These are phyloP conservation scores for Xylariaceae sp. DNA, from an alignment of 2,329 filamentous ascomycete genomes.

Conservation along the genomic window DNA sequence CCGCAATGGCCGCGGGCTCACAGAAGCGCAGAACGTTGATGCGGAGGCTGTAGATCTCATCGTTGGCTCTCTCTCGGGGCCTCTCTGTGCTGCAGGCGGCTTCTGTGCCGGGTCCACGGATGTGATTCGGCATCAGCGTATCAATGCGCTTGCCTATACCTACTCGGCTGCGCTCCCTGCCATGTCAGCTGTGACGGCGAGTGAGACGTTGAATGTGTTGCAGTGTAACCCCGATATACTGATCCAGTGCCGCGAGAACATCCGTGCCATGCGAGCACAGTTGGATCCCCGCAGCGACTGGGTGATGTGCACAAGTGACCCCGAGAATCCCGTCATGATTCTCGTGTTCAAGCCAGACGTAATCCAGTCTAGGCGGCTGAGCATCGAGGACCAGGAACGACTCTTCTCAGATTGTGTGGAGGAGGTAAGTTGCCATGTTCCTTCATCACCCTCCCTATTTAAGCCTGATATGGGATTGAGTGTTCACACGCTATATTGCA, in stretches of 20 bases:
- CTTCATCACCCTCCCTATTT: neutral
- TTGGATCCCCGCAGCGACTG: constrained; percentile 92
- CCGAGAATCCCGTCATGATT: constrained; percentile 84
- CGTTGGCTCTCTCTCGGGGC: constrained; percentile 83
- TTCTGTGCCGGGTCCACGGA: constrained; percentile 92
- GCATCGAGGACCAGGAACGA: constrained; percentile 72
- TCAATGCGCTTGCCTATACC: constrained; percentile 87
- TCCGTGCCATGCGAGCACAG: constrained; percentile 78
- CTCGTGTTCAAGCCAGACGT: constrained; percentile 81
- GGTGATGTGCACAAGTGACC: constrained; percentile 74
- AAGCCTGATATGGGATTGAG: neutral
- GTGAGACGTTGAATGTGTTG: constrained; percentile 80
- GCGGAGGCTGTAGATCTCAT: constrained; percentile 95
- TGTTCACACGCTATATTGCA: constrained; percentile 36
- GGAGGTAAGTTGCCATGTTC: constrained; percentile 61
- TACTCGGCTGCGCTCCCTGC: constrained; percentile 93
- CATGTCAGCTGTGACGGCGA: constrained; percentile 90
- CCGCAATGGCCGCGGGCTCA: constrained; percentile 83
- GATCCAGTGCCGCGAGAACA: constrained; percentile 75
- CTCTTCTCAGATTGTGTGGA: constrained; percentile 91
- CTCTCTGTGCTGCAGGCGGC: constrained; percentile 86
- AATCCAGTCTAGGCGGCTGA: constrained; percentile 64
- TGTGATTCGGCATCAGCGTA: constrained; percentile 93
- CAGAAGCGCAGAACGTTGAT: constrained; percentile 95
- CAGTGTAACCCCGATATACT: constrained; percentile 84